Evolutionary conservation across 257 asterid species (phyloP), one percentile per base, ranked within the genome.

Genomic region (Leonotis leonurus): DNA sequence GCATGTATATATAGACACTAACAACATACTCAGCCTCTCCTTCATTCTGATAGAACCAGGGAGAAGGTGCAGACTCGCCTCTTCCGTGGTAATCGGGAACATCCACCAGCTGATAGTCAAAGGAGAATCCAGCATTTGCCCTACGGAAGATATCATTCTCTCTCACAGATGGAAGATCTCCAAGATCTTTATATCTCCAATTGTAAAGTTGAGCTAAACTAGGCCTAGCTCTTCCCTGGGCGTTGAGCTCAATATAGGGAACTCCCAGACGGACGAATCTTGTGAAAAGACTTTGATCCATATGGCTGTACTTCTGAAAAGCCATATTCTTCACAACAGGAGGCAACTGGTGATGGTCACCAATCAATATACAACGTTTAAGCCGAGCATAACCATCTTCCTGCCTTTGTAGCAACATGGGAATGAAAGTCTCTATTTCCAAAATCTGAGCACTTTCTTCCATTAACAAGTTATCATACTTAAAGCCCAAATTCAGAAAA

Each of bases 241-340:
- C 99, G 73, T 93, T 93, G 49, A 93, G 90, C 75, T 93, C 97
- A 75, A 93, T 89, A 70, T 93, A 89, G 29, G 99, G 99, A 71
- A 89, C 85, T 53, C 97, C 99, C 30, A 93, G 76, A 54, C 99
- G 94, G 36, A 93, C 97, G 64, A 93, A 93, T 81, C 99, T 85
- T 26, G 99, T 89, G 73, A 93, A 93, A 35, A 93, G 83, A 68
- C 99, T 93, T 75, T 93, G 99, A 76, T 93, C 99, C 99, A 93
- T 93, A 76, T 93, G 99, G 68, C 99, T 93, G 83, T 93, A 93
- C 83, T 93, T 93, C 86, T 93, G 99, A 69, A 93, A 93, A 73
- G 99, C 99, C 99, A 93, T 93, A 75, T 93, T 93, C 80, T 93
- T 93, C 71, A 93, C 99, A 46, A 93, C 99, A 68, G 99, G 99